Percentiles rank a stretch among this genome's conserved stretches.
phyloP scores from a whole-genome alignment of 768 basidiomycete genomes.

The Xerocomellus chrysenteron region DNA sequence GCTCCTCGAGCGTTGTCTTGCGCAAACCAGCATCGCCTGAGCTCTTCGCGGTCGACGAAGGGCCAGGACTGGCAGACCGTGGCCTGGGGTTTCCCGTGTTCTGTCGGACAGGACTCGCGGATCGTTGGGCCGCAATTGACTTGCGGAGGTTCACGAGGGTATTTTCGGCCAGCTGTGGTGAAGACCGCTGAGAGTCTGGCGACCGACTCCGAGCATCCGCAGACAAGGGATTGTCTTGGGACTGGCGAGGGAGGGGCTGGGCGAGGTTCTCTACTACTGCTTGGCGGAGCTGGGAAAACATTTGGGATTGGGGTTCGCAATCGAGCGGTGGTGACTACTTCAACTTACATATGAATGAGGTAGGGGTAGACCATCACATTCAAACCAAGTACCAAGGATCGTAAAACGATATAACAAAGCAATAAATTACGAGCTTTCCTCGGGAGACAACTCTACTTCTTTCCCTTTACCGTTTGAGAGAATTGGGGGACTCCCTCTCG shows the following conservation, averaged over 20 bases:
- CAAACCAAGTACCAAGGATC: conserved; percentile 1
- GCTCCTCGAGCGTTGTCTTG: conserved; percentile 71
- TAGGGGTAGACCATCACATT: neutral
- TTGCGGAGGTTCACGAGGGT: conserved; percentile 62
- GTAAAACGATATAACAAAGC: neutral
- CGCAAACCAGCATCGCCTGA: conserved; percentile 28
- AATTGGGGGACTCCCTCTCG: conserved; percentile 2
- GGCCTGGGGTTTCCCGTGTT: conserved; percentile 14
- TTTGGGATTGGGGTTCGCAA: conserved; percentile 25
- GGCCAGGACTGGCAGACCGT: conserved; percentile 26
- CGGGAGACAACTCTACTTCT: conserved; percentile 38
- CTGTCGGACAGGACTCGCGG: conserved; percentile 39
- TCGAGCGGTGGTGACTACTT: neutral
- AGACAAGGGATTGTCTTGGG: conserved; percentile 31
- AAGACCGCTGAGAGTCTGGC: conserved; percentile 35
- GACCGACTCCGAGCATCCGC: conserved; percentile 39
- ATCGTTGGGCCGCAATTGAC: conserved; percentile 54
- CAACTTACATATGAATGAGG: neutral
- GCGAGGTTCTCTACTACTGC: conserved; percentile 75
- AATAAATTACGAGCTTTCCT: conserved; percentile 20
- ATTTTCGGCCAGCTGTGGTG: conserved; percentile 59
- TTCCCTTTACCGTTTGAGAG: conserved; percentile 57
- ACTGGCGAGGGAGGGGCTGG: conserved; percentile 41
- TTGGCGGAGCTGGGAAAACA: conserved; percentile 76
- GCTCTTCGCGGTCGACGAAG: conserved; percentile 19